phyloP scores from a whole-genome alignment of 768 basidiomycete species.

The Pleurotus tuoliensis region DNA sequence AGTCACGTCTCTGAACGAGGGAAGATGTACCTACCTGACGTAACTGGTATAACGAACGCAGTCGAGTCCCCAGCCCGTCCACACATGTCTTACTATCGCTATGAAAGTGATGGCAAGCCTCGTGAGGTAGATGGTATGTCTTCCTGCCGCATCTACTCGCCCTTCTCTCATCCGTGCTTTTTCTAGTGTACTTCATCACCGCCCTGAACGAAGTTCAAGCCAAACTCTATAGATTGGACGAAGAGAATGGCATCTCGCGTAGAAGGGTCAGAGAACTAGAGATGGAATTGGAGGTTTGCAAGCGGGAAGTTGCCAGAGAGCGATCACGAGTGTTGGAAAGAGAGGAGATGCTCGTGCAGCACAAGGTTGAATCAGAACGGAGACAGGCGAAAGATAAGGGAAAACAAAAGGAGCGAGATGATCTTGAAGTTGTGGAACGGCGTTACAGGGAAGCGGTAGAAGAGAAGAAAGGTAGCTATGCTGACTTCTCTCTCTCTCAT shows the following conservation, averaged over 20 bases:
- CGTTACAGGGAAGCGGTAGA: slow-evolving; percentile 76
- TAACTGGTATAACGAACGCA: slow-evolving; percentile 79
- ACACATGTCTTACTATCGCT: slow-evolving; percentile 45
- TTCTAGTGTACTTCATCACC: slow-evolving; percentile 33
- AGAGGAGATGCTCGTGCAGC: slow-evolving; percentile 41
- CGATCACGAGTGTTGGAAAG: slow-evolving; percentile 59
- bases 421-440: slow-evolving; percentile 32
- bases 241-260: slow-evolving; percentile 78
- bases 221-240: slow-evolving; percentile 70
- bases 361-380: slow-evolving; percentile 25
- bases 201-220: slow-evolving; percentile 62
- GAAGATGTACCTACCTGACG: slow-evolving; percentile 68
- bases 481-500: slow-evolving; percentile 6
- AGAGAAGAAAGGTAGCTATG: slow-evolving; percentile 78
- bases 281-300: slow-evolving; percentile 78
- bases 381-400: slow-evolving; percentile 21
- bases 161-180: too few relatives aligned
- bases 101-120: slow-evolving; percentile 41
- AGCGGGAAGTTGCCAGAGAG: slow-evolving; percentile 71
- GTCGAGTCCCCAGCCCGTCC: slow-evolving; percentile 69
- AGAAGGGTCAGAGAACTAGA: slow-evolving; percentile 86
- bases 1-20: slow-evolving; percentile 14
- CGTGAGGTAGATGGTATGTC: slow-evolving; percentile 64
- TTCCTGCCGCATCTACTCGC: not conserved
- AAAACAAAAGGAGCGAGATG: slow-evolving; percentile 28